These are phyloP conservation scores for Alternaria sp. DNA, from an alignment of 2,329 filamentous ascomycete genomes.

Conservation along the genomic window DNA sequence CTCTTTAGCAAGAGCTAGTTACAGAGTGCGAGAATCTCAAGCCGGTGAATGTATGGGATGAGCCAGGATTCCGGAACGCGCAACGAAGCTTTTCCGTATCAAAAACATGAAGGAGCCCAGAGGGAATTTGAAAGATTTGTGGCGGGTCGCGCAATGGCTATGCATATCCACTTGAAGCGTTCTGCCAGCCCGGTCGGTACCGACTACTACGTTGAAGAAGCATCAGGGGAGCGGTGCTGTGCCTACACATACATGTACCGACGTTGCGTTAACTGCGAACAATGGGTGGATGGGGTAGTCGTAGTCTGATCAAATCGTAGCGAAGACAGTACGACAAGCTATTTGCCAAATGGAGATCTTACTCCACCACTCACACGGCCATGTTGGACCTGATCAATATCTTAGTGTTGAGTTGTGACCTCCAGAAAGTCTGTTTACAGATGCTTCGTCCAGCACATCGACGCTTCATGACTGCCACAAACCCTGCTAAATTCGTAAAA, in stretches of 20 bases:
- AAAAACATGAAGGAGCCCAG: not conserved
- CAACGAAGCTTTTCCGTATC: not conserved
- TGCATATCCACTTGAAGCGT: not conserved
- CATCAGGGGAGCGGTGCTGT: not conserved
- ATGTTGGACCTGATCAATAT: not conserved
- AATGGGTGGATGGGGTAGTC: not conserved
- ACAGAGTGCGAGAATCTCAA: too few species aligned
- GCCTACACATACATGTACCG: not conserved
- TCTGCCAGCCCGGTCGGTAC: not conserved
- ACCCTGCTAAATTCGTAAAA: not conserved
- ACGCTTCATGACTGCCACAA: not conserved
- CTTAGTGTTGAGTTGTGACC: not conserved
- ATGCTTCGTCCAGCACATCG: not conserved
- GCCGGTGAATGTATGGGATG: not conserved
- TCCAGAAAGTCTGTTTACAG: not conserved
- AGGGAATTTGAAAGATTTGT: not conserved
- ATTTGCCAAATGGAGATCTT: not conserved
- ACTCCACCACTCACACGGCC: not conserved
- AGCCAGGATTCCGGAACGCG: not conserved
- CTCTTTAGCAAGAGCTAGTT: too few species aligned
- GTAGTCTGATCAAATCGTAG: not conserved
- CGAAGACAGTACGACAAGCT: not conserved
- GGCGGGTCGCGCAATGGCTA: not conserved
- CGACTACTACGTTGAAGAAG: not conserved
- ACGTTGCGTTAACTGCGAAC: not conserved